phyloP scores from a whole-genome alignment of 805 yeast species.

The Blastobotrys terrestris region DNA sequence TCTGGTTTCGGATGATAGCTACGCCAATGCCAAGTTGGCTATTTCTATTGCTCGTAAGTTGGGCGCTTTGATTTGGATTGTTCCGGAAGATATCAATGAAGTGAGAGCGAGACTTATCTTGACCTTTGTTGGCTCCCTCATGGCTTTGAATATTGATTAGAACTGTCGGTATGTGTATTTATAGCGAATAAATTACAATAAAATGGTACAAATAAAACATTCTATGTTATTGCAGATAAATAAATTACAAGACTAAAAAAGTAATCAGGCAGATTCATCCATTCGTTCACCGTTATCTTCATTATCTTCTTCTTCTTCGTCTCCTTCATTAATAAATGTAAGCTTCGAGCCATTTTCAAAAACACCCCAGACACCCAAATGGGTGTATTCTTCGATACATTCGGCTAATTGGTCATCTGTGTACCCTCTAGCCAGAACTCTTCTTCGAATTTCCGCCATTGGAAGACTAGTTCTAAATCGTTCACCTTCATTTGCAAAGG shows the following conservation, averaged over 20 bases:
- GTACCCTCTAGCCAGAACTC: constrained; percentile 74
- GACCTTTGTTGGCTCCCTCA: constrained; percentile 92
- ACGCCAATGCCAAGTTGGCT: constrained; percentile 93
- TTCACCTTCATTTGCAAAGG: constrained; percentile 42
- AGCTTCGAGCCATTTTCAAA: constrained; percentile 47
- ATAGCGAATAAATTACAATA: neutral
- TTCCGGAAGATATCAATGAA: constrained; percentile 99
- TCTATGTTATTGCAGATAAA: neutral
- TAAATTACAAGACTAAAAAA: neutral
- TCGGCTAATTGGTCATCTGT: constrained; percentile 71
- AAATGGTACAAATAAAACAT: neutral
- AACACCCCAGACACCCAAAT: constrained; percentile 68
- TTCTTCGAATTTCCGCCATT: constrained; percentile 49
- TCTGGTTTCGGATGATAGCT: constrained; percentile 80
- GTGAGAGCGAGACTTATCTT: constrained; percentile 89
- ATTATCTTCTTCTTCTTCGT: constrained; percentile 89
- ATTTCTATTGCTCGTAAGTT: constrained; percentile 96
- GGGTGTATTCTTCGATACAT: constrained; percentile 69
- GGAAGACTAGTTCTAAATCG: constrained; percentile 35
- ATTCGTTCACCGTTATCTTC: constrained; percentile 45
- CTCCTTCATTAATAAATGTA: constrained; percentile 41
- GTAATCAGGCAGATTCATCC: neutral
- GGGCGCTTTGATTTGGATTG: constrained; percentile 97
- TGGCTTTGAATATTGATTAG: constrained; percentile 47
- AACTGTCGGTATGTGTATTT: neutral